Base-by-base conservation (phyloP, 225 moss, liverwort and hornwort species). In the Marchantia paleacea region DNA sequence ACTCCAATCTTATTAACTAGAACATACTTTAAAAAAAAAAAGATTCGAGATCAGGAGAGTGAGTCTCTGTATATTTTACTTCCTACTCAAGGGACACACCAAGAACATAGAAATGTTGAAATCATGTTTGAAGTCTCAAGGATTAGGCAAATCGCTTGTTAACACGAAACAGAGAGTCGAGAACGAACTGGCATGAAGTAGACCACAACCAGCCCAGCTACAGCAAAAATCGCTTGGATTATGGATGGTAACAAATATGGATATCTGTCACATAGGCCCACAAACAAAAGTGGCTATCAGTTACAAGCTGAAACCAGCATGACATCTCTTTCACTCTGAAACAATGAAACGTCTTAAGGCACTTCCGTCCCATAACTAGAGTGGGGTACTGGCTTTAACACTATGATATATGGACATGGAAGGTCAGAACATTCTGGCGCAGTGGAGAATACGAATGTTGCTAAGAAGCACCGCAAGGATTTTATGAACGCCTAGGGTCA, bases 161-260 rank as follows among this genome's bases (percentile, higher is more conserved):
- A 39, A 39, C 39, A 39, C 39, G 39, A 39, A 39, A 39, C 39
- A 39, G 39, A 39, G 39, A 39, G 15, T 54, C 55, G 39, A 31
- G 10, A 18, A 61, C 69, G 13, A 69, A 85, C 47, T 57, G 82
- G 77, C 75, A 85, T 82, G 28, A 71, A 82, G 39, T 20, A 77
- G 29, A 88, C 86, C 7, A 85, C 84, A 0, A 10, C 74, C 55
- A 88, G 39, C 53, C 31, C 79, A 69, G 58, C 48, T n/a, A 84
- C 14, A 0, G 89, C 82, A 55, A 87, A 81, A 10, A 15, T 69
- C 2, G 88, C 81, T 66, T 82, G 80, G 61, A 72, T 29, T n/a
- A 87, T 51, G 54, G 85, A 85, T 58, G 89, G 89, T 55, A 80
- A 74, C 30, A 77, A 20, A 65, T 65, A 78, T 25, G 80, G 78